These are phyloP conservation scores for Trichoderma semiorbis DNA, from an alignment of 2,329 filamentous ascomycete genomes.

Conservation along the genomic window DNA sequence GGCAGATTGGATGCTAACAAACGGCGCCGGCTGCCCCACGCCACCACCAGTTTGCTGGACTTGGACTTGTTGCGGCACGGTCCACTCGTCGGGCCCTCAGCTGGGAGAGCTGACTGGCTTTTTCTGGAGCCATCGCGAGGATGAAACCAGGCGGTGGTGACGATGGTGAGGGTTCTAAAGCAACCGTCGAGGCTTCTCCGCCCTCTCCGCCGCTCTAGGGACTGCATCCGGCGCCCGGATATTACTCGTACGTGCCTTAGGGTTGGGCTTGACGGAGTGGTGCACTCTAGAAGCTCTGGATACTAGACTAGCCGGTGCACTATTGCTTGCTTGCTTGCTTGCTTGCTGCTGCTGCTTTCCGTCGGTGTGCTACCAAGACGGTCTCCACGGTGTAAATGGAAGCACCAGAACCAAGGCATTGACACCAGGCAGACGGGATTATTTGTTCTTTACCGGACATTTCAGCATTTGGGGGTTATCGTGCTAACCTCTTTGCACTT, in stretches of 20 bases:
- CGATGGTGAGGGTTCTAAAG: background rate
- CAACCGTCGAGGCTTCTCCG: background rate
- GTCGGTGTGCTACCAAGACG: constrained; percentile 6
- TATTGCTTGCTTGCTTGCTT: constrained; percentile 11
- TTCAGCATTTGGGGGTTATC: background rate
- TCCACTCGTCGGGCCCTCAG: constrained; percentile 14
- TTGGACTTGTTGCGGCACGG: background rate
- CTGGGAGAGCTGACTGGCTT: constrained; percentile 6
- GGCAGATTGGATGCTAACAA: background rate
- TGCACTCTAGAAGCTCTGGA: background rate
- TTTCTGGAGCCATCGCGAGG: constrained; percentile 2
- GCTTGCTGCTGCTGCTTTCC: constrained; percentile 1
- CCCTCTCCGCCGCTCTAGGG: constrained; percentile 3
- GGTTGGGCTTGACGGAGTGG: background rate
- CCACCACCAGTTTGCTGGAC: background rate
- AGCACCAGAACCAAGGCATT: background rate
- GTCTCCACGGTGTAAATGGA: background rate
- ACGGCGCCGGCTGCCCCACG: constrained; percentile 9
- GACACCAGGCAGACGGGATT: background rate
- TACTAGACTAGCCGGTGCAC: background rate
- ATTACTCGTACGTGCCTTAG: background rate
- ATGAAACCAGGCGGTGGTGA: background rate
- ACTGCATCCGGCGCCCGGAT: constrained; percentile 10
- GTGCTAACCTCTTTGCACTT: background rate
- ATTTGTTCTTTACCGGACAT: background rate